A percentile compares a stretch with the other conserved stretches of the same genome.
Conservation (phyloP, 805 yeast genomes). For the Candida germanica region DNA sequence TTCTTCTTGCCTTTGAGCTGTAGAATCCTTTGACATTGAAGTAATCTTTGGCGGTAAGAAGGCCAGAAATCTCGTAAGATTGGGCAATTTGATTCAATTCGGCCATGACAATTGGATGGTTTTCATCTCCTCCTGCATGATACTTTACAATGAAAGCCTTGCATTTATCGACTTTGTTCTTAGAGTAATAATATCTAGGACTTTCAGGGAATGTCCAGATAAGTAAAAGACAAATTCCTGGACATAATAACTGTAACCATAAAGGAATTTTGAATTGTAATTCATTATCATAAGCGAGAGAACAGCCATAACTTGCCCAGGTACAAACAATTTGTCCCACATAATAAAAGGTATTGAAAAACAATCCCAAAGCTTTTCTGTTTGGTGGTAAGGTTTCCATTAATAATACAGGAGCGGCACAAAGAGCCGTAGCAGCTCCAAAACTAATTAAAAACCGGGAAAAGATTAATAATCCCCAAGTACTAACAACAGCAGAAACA, state of each 20-base stretch:
- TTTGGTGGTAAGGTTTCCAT: conserved; percentile 42
- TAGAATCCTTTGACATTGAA: conserved; percentile 13
- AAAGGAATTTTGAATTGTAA: conserved; percentile 20
- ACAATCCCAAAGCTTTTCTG: conserved; percentile 14
- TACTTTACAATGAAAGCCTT: conserved; percentile 13
- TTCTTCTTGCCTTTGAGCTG: conserved; percentile 11
- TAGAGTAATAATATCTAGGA: conserved; percentile 43
- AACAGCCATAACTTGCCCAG: conserved; percentile 20
- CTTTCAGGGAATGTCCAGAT: conserved; percentile 43
- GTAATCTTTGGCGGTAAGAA: conserved; percentile 13
- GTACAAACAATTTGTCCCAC: conserved; percentile 42
- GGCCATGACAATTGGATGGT: conserved; percentile 23
- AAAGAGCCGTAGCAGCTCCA: conserved; percentile 36
- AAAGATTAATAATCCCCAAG: conserved; percentile 29
- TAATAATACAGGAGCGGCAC: conserved; percentile 43
- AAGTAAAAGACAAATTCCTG: conserved; percentile 32
- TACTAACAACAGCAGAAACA: conserved; percentile 26
- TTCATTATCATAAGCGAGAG: conserved; percentile 39
- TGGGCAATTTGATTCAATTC: conserved; percentile 34
- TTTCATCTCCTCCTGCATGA: conserved; percentile 15
- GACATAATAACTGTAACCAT: conserved; percentile 32
- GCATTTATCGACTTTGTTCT: conserved; percentile 29
- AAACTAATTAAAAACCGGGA: conserved; percentile 46
- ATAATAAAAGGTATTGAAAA: conserved; percentile 30
- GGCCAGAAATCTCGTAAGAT: conserved; percentile 12